These are phyloP conservation scores for Metschnikowia baotianmanensis DNA, from an alignment of 805 yeast genomes.

Conservation along the genomic window DNA sequence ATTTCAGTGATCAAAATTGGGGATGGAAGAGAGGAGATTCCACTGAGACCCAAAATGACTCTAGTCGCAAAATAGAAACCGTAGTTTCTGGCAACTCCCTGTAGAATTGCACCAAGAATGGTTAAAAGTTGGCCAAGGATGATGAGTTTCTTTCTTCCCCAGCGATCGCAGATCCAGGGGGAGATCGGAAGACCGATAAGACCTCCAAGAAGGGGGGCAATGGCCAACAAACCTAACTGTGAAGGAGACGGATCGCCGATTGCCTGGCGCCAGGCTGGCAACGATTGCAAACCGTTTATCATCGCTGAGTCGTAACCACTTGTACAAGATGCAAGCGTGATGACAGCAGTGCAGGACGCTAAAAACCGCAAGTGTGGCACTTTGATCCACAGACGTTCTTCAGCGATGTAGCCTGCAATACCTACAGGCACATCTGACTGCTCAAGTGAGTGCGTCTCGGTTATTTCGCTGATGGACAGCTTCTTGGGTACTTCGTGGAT, in stretches of 20 bases:
- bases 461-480: too few relatives aligned
- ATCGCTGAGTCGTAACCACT: slow-evolving; percentile 31
- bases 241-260: slow-evolving; percentile 27
- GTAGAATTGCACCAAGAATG: slow-evolving; percentile 37
- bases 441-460: too few relatives aligned
- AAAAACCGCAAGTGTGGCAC: slow-evolving; percentile 39
- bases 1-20: slow-evolving; percentile 51
- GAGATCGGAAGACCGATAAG: slow-evolving; percentile 25
- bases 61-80: slow-evolving; percentile 43
- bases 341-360: slow-evolving; percentile 36
- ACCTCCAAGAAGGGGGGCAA: slow-evolving; percentile 35
- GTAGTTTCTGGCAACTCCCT: slow-evolving; percentile 35
- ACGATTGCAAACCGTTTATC: slow-evolving; percentile 50
- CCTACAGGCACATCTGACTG: slow-evolving; percentile 4
- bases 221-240: slow-evolving; percentile 23
- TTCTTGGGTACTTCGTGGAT: too few relatives aligned
- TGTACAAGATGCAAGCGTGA: slow-evolving; percentile 47
- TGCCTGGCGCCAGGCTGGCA: slow-evolving; percentile 38
- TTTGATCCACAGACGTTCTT: slow-evolving; percentile 28
- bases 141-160: slow-evolving; percentile 41
- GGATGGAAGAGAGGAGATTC: slow-evolving; percentile 40
- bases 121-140: slow-evolving; percentile 25
- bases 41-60: slow-evolving; percentile 49
- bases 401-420: slow-evolving; percentile 15
- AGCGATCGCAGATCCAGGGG: slow-evolving; percentile 29